phyloP scores from a whole-genome alignment of 768 basidiomycete species.

The Cyclocybe cylindracea region DNA sequence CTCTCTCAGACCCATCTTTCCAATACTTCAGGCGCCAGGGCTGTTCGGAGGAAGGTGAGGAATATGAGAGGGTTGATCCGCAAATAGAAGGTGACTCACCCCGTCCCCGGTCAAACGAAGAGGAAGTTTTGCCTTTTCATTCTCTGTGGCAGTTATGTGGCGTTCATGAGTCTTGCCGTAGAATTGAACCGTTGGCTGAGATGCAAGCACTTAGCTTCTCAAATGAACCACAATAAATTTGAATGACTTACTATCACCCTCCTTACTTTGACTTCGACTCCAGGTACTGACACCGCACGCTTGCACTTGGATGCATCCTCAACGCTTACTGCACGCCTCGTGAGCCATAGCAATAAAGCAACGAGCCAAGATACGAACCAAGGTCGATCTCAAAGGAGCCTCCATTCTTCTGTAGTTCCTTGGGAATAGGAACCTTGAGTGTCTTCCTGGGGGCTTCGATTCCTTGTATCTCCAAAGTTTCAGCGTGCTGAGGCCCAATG shows the following conservation, averaged over 20 bases:
- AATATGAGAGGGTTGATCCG: neutral
- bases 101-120: conserved; percentile 89
- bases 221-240: neutral
- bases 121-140: conserved; percentile 71
- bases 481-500: conserved; percentile 69
- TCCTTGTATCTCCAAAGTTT: conserved; percentile 53
- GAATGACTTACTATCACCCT: conserved; percentile 62
- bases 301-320: conserved; percentile 90
- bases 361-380: conserved; percentile 39
- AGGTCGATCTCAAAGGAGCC: conserved; percentile 82
- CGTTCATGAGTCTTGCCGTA: conserved; percentile 66
- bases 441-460: conserved; percentile 58
- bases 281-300: conserved; percentile 71
- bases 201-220: neutral
- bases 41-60: conserved; percentile 39
- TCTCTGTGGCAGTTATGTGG: conserved; percentile 68
- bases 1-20: conserved; percentile 40
- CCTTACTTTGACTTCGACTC: conserved; percentile 82
- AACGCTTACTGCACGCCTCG: conserved; percentile 58
- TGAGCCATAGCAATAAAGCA: conserved; percentile 12
- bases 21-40: conserved; percentile 88
- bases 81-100: conserved; percentile 43
- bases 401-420: conserved; percentile 62
- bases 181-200: conserved; percentile 84
- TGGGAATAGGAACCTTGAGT: conserved; percentile 68